These are phyloP conservation scores for Phtheirospermum japonicum DNA, from an alignment of 257 asterid genomes.

Conservation along the genomic window DNA sequence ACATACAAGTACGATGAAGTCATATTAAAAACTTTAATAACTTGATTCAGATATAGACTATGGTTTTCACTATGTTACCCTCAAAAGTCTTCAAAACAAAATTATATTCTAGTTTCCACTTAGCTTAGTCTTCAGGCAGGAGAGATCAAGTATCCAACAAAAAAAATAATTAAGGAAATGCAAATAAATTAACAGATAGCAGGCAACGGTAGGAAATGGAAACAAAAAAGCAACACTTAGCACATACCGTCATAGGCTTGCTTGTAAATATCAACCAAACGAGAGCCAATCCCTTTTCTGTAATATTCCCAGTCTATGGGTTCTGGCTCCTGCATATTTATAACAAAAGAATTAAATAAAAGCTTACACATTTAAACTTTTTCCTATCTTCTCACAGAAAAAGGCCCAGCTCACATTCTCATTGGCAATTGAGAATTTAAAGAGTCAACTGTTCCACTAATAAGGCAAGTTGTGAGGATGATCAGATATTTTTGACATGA, in stretches of 20 bases:
- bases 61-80: constrained; percentile 5
- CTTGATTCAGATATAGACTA: not conserved
- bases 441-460: not conserved
- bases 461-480: not conserved
- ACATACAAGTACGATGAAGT: not conserved
- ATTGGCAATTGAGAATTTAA: constrained; percentile 1
- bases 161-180: not conserved
- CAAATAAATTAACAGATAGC: constrained; percentile 8
- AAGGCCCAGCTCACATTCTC: constrained; percentile 7
- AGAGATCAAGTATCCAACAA: not conserved
- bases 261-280: constrained; percentile 92
- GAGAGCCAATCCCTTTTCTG: constrained; percentile 87
- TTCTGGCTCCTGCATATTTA: constrained; percentile 73
- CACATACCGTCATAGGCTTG: constrained; percentile 81
- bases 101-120: not conserved
- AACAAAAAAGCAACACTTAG: not conserved
- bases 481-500: no score
- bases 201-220: constrained; percentile 2
- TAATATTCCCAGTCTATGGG: constrained; percentile 92
- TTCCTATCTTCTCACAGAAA: not conserved
- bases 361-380: not conserved
- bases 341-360: constrained; percentile 1
- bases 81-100: constrained; percentile 13
- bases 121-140: not conserved
- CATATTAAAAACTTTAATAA: not conserved